Percentiles rank a stretch among this genome's conserved stretches.
phyloP scores from a whole-genome alignment of 306 rosid genomes.

The Dalbergia cultrata region DNA sequence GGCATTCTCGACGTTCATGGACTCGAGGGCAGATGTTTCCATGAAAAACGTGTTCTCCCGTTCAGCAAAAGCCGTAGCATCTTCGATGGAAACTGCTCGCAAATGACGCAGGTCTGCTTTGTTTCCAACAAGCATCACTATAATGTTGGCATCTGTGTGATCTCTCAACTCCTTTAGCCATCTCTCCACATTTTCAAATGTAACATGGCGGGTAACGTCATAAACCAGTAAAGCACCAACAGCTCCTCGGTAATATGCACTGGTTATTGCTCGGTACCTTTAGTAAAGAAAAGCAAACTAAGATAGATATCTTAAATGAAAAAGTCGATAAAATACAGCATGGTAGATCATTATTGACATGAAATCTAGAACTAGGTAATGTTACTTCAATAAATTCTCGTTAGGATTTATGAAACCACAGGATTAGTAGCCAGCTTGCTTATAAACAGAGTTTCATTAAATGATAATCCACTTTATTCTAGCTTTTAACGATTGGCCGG shows the following conservation, averaged over 20 bases:
- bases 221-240: constrained; percentile 58
- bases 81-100: constrained; percentile 53
- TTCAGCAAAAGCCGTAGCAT: constrained; percentile 52
- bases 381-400: constrained; percentile 3
- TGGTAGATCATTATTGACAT: constrained; percentile 2
- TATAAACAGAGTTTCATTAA: background rate
- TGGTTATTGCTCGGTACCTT: constrained; percentile 65
- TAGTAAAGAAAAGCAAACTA: background rate
- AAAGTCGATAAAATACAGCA: constrained; percentile 21
- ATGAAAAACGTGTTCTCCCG: constrained; percentile 53
- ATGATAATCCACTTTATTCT: background rate
- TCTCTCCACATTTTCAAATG: constrained; percentile 61
- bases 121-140: constrained; percentile 62
- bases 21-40: constrained; percentile 66
- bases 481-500: background rate
- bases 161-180: constrained; percentile 64
- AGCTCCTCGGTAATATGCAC: constrained; percentile 65
- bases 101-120: constrained; percentile 59
- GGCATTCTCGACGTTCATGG: constrained; percentile 54
- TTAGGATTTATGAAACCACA: constrained; percentile 23
- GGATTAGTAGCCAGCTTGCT: background rate
- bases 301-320: constrained; percentile 23
- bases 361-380: background rate
- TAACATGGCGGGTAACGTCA: constrained; percentile 57
- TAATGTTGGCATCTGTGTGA: constrained; percentile 61